Evolutionary conservation across 202 grass and related monocot genomes (phyloP), one percentile per base, ranked within the genome.

Genomic region (Panicum hallii): DNA sequence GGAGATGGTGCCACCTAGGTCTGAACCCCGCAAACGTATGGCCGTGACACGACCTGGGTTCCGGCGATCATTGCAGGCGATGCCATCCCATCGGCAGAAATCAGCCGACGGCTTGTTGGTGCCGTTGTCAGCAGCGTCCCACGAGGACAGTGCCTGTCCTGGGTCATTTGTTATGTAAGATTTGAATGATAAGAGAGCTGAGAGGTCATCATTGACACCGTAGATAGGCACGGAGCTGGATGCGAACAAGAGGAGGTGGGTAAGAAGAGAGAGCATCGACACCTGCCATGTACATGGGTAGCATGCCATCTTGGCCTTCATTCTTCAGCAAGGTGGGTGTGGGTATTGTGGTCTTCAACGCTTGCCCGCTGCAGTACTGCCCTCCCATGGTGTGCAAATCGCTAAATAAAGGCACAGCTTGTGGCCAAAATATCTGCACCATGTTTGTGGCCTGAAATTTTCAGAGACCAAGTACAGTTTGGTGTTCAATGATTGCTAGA

Each of bases 161-260:
- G 68, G 80, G 1, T 82, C 80, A 23, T 0, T 50, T 17, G 6
- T 49, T 73, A 82, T 73, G 17, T 23, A 30, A 19, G 28, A 49
- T 82, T 82, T 82, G 80, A 82, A 82, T 30, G 28, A 49, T 1
- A 82, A 15, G 30, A 82, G 80, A 5, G 8, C 80, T 1, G 26
- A 38, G 43, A 17, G 69, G 20, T 82, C 80, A 1, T 5, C 43
- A 11, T 45, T 45, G n/a, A 4, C 19, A 69, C 22, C 20, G 41
- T 44, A 69, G 66, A n/a, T 23, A 69, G 9, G 45, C 7, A 22
- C 54, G 9, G 41, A 7, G 40, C 19, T 69, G 66, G 66, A 69
- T 69, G 66, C 42, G 3, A 69, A 9, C 19, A 69, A 69, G 41
- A 70, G 10, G 42, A 26, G 14, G n/a, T 70, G 67, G n/a, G 20